Conservation (phyloP, 768 basidiomycete genomes). For the Fistulinella prunicolor region DNA sequence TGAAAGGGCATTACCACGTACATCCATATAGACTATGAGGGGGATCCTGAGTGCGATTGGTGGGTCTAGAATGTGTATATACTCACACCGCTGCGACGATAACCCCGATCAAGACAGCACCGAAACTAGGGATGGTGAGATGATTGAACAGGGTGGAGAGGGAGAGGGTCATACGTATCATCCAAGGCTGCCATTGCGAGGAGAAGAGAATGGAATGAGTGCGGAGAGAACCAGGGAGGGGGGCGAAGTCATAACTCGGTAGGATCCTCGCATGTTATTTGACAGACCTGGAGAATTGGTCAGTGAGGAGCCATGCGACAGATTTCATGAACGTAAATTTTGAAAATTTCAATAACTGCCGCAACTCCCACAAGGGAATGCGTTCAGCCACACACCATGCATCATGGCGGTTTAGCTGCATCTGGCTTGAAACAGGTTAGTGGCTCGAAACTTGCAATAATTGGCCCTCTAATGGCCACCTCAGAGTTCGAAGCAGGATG, state of each 20-base stretch:
- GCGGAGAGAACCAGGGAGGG: neutral
- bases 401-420: too few species aligned
- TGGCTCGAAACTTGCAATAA: too few species aligned
- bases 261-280: neutral
- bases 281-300: too few species aligned
- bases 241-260: neutral
- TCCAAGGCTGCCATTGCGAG: constrained; percentile 27
- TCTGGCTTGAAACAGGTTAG: too few species aligned
- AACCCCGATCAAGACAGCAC: constrained; percentile 55
- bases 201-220: neutral
- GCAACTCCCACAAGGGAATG: too few species aligned
- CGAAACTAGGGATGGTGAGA: constrained; percentile 36
- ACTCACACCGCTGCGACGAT: constrained; percentile 51
- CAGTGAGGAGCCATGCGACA: neutral
- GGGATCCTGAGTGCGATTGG: neutral
- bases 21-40: constrained; percentile 50
- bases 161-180: constrained; percentile 35
- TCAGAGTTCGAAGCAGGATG: too few species aligned
- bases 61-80: constrained; percentile 1
- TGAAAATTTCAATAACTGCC: neutral
- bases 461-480: too few species aligned
- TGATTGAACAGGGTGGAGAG: neutral
- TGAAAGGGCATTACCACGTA: constrained; percentile 19
- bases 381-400: too few species aligned
- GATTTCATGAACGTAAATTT: neutral